phyloP scores from a whole-genome alignment of 1,139 yeast genomes.

The Diutina neorugosa region DNA sequence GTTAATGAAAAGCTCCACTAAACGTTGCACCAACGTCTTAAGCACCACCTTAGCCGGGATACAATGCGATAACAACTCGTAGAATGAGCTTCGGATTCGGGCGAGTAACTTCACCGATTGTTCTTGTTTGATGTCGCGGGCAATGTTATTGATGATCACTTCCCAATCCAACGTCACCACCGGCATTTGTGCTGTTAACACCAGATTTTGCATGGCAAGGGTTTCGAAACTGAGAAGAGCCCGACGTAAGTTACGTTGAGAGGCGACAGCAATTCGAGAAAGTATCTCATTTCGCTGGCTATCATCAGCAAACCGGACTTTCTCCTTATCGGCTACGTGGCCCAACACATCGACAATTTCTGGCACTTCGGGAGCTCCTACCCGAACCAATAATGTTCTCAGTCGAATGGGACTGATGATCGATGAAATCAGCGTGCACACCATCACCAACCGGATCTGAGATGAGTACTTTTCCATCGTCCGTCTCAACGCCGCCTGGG shows the following conservation, averaged over 20 bases:
- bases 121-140: constrained; percentile 44
- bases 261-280: constrained; percentile 37
- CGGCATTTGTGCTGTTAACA: constrained; percentile 19
- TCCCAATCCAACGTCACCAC: constrained; percentile 75
- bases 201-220: constrained; percentile 61
- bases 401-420: constrained; percentile 92
- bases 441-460: constrained; percentile 70
- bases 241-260: constrained; percentile 66
- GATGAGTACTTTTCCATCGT: constrained; percentile 96
- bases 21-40: constrained; percentile 50
- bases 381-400: constrained; percentile 75
- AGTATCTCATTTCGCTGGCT: constrained; percentile 29
- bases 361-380: constrained; percentile 62
- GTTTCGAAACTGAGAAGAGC: constrained; percentile 78
- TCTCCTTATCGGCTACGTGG: constrained; percentile 47
- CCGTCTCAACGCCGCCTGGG: constrained; percentile 93
- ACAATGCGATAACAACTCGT: constrained; percentile 85
- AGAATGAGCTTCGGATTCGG: constrained; percentile 60
- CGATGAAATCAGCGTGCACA: constrained; percentile 83
- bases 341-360: constrained; percentile 47
- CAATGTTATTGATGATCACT: constrained; percentile 53
- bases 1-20: constrained; percentile 29
- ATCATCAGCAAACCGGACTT: constrained; percentile 29
- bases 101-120: constrained; percentile 65
- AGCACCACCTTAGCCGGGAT: constrained; percentile 77